These are phyloP conservation scores for Solanum dulcamara DNA, from an alignment of 257 asterid genomes.

Conservation along the genomic window DNA sequence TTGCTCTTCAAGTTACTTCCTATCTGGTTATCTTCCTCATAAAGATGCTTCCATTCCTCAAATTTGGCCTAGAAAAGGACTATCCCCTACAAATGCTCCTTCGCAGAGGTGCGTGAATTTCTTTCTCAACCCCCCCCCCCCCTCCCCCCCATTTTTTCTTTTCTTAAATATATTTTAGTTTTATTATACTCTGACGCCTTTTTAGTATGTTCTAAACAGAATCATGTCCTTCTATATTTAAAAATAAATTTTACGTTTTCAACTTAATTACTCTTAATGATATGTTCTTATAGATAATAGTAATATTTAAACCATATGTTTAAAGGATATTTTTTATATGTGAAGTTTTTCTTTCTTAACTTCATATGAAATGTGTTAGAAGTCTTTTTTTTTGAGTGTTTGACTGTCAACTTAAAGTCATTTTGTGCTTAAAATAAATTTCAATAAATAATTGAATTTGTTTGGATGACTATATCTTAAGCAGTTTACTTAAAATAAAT, in stretches of 20 bases:
- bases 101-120: constrained; percentile 41
- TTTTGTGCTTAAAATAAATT: no score
- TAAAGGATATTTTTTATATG: neutral
- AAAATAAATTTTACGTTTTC: neutral
- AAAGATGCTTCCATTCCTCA: constrained; percentile 89
- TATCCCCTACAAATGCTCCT: constrained; percentile 26
- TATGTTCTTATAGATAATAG: neutral
- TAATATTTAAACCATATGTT: neutral
- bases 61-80: constrained; percentile 77
- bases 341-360: neutral
- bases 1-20: constrained; percentile 81
- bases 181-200: neutral
- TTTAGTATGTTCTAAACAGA: neutral
- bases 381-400: no score
- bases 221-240: neutral
- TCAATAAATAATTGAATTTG: no score
- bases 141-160: no score
- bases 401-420: no score
- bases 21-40: constrained; percentile 64
- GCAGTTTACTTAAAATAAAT: no score
- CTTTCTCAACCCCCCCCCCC: neutral
- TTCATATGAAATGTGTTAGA: neutral
- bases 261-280: neutral
- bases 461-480: no score
- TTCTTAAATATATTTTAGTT: neutral